Evolutionary conservation across 768 basidiomycete species (phyloP), one percentile per base, ranked within the genome.

Genomic region (Boletus bicolor): DNA sequence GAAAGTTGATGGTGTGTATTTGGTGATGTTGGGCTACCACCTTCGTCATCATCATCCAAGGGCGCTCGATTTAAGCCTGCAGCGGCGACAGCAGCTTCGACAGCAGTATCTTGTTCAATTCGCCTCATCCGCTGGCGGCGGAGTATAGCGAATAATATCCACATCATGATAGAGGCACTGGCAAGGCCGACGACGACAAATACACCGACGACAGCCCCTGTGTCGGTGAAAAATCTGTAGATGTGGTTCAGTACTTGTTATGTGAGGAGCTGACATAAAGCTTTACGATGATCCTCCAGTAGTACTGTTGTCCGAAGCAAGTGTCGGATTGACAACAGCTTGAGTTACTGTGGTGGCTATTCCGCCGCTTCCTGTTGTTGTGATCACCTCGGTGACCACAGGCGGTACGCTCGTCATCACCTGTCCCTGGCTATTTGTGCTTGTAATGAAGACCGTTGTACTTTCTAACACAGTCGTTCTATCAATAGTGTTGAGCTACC

Each of bases 141-240:
- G 26, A 84, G 83, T 52, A 89, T 68, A 49, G 82, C 86, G 67
- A 91, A 89, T 60, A 89, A 71, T 53, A 87, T 76, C 80, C 83
- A 90, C 46, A 91, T 75, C 39, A 84, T 64, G 52, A 83, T 91
- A 46, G 79, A 83, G 21, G 82, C 85, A 30, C 75, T 84, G 4
- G 91, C 86, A 19, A 98, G 78, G 30, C 93, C 95, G 17, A 95
- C 90, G 15, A 93, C 84, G 38, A 92, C 83, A 64, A 97, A 98
- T 8, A 93, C 90, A 44, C 91, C 96, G 1, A 88, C 88, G 4
- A 98, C 93, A 11, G 93, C 95, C 19, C 93, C 93, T 24, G 87
- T 89, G 67, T 96, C 91, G 48, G 71, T 70, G 72, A 96, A 95
- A 75, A 97, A 98, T 53, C 89, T 91, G 55, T 17, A 43, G 6